Conservation (phyloP, 2,329 filamentous ascomycete species). For the Tetracladium maxilliforme region DNA sequence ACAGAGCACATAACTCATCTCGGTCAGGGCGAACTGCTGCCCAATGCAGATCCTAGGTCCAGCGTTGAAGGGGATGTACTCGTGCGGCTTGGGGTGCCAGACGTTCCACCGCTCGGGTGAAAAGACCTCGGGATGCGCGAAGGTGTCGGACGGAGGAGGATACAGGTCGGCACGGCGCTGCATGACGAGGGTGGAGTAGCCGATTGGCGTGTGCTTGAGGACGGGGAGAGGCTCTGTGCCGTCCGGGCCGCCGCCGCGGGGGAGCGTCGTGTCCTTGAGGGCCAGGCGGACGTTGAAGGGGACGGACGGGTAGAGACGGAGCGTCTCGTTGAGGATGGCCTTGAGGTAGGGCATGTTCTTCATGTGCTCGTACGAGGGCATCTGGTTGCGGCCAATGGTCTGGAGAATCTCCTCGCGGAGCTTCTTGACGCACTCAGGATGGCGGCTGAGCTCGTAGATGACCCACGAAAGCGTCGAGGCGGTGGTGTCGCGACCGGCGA, state of each 20-base stretch:
- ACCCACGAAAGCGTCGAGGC: conserved; percentile 69
- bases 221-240: conserved; percentile 47
- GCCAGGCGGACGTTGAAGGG: conserved; percentile 67
- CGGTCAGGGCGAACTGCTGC: conserved; percentile 69
- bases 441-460: conserved; percentile 65
- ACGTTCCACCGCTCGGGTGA: conserved; percentile 52
- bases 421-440: conserved; percentile 51
- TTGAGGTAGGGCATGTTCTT: conserved; percentile 77
- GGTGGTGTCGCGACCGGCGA: conserved; percentile 81
- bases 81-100: conserved; percentile 52
- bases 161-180: conserved; percentile 54
- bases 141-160: conserved; percentile 29
- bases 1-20: conserved; percentile 60
- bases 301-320: conserved; percentile 64
- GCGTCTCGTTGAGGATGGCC: conserved; percentile 56
- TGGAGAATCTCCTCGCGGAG: conserved; percentile 60
- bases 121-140: conserved; percentile 34
- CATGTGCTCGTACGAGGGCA: conserved; percentile 63
- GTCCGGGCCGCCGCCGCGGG: conserved; percentile 52
- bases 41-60: conserved; percentile 63
- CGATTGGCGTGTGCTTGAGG: conserved; percentile 48
- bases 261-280: conserved; percentile 60
- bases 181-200: conserved; percentile 57
- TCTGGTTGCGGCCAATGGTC: conserved; percentile 44
- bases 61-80: conserved; percentile 64